phyloP scores from a whole-genome alignment of 2,329 filamentous ascomycete genomes.

The Aspergillus sp. region DNA sequence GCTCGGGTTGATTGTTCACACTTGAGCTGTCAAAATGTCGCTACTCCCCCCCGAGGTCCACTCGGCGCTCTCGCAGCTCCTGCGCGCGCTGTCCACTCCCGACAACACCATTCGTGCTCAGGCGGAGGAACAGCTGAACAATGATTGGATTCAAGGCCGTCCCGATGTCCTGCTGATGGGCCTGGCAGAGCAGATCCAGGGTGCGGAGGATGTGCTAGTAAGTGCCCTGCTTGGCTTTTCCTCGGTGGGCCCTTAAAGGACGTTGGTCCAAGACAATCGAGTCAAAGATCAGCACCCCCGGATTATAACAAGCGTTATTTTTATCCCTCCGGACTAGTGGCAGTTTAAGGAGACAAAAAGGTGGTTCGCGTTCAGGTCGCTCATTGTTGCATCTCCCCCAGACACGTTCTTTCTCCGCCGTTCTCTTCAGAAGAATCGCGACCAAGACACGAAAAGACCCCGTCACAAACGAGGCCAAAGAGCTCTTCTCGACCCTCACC shows the following conservation, averaged over 20 bases:
- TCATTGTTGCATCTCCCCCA: conserved; percentile 38
- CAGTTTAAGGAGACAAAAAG: not conserved
- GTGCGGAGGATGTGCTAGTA: conserved; percentile 72
- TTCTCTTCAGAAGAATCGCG: conserved; percentile 91
- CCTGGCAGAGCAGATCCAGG: conserved; percentile 85
- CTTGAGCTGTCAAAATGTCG: conserved; percentile 64
- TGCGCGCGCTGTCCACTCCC: conserved; percentile 83
- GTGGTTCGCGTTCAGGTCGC: not conserved
- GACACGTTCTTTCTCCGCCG: conserved; percentile 87
- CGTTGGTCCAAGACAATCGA: not conserved
- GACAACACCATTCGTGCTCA: conserved; percentile 84
- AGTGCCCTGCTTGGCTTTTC: conserved; percentile 32
- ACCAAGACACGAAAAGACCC: conserved; percentile 80
- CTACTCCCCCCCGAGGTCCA: conserved; percentile 82
- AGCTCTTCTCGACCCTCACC: conserved; percentile 81
- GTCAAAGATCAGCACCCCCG: not conserved
- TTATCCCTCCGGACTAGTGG: not conserved
- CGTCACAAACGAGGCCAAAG: conserved; percentile 68
- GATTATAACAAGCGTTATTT: not conserved
- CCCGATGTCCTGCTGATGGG: conserved; percentile 93
- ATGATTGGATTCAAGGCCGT: conserved; percentile 79
- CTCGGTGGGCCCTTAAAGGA: not conserved
- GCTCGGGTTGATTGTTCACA: conserved; percentile 25
- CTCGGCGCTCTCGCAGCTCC: conserved; percentile 78
- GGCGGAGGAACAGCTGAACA: conserved; percentile 87